A percentile compares a stretch with the other conserved stretches of the same genome.
phyloP scores from a whole-genome alignment of 805 yeast genomes.

The Yamadazyma kitorensis region DNA sequence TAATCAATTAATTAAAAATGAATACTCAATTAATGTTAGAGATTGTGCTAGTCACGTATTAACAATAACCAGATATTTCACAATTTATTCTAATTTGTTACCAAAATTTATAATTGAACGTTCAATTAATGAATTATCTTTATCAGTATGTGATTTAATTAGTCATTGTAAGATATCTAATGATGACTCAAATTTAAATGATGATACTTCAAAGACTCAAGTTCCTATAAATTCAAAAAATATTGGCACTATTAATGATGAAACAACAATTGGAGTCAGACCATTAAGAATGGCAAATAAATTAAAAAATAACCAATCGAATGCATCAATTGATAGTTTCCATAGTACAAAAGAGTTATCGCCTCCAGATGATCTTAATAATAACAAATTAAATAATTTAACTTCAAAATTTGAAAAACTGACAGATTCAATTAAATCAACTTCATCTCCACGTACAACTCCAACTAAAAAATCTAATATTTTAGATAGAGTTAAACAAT shows the following conservation, averaged over 20 bases:
- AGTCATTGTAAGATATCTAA: slow-evolving; percentile 6
- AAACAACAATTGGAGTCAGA: slow-evolving; percentile 45
- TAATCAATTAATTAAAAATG: slow-evolving; percentile 23
- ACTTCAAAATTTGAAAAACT: slow-evolving; percentile 22
- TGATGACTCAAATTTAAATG: slow-evolving; percentile 1
- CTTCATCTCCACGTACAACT: slow-evolving; percentile 15
- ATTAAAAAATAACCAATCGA: slow-evolving; percentile 17
- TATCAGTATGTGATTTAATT: slow-evolving; percentile 60
- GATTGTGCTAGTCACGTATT: slow-evolving; percentile 73
- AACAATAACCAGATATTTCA: slow-evolving; percentile 72
- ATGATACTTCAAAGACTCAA: background rate
- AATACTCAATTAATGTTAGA: slow-evolving; percentile 49
- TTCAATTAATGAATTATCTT: slow-evolving; percentile 71
- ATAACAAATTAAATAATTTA: slow-evolving; percentile 11
- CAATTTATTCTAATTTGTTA: slow-evolving; percentile 57
- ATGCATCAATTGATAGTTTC: slow-evolving; percentile 7
- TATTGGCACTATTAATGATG: too few species aligned
- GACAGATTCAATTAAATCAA: slow-evolving; percentile 17
- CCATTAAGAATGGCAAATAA: slow-evolving; percentile 69
- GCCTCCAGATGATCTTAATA: background rate
- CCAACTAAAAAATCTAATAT: slow-evolving; percentile 19
- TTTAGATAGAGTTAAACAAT: slow-evolving; percentile 36
- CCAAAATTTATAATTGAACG: slow-evolving; percentile 73
- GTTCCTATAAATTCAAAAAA: background rate
- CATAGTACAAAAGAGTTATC: slow-evolving; percentile 3